A percentile compares a stretch with the other conserved stretches of the same genome.
Evolutionary conservation across 768 basidiomycete species (phyloP).

Genomic region (Psilocybe sp.): DNA sequence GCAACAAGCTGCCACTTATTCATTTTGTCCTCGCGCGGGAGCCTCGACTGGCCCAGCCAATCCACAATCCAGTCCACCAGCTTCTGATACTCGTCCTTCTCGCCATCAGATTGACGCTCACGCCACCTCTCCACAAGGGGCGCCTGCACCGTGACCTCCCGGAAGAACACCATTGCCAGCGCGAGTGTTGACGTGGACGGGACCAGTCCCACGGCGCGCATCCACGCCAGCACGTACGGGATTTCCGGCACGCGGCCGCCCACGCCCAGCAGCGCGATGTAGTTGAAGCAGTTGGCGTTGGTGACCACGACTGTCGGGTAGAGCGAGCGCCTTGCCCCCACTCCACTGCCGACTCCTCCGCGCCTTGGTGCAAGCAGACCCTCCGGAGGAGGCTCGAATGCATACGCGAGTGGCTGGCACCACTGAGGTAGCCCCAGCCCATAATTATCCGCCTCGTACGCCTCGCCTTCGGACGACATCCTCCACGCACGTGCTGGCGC

Average conservation of each 20-base stretch:
- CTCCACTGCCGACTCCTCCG: no score
- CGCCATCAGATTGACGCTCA: not conserved
- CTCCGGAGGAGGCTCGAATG: slow-evolving; percentile 18
- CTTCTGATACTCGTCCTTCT: slow-evolving; percentile 38
- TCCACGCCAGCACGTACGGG: slow-evolving; percentile 70
- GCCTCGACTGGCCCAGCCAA: slow-evolving; percentile 51
- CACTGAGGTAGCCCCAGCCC: slow-evolving; percentile 8
- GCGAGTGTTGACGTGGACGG: slow-evolving; percentile 59
- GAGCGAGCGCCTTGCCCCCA: slow-evolving; percentile 3
- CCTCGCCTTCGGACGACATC: slow-evolving; percentile 19
- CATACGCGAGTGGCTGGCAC: slow-evolving; percentile 8
- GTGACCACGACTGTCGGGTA: slow-evolving; percentile 39
- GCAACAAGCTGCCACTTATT: slow-evolving; percentile 30
- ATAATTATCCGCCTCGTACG: slow-evolving; percentile 3
- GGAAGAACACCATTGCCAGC: slow-evolving; percentile 66
- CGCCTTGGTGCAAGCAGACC: slow-evolving; percentile 16
- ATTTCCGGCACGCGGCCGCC: slow-evolving; percentile 50
- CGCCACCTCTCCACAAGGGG: slow-evolving; percentile 52
- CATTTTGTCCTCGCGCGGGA: slow-evolving; percentile 39
- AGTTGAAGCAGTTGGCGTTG: slow-evolving; percentile 51
- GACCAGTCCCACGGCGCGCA: slow-evolving; percentile 52
- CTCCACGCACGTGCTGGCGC: slow-evolving; percentile 20
- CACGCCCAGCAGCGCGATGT: slow-evolving; percentile 60
- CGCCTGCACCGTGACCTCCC: slow-evolving; percentile 61
- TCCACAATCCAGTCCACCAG: slow-evolving; percentile 51